These are phyloP conservation scores for Streptanthus diversifolius DNA, from an alignment of 345 rosid genomes.

Conservation along the genomic window DNA sequence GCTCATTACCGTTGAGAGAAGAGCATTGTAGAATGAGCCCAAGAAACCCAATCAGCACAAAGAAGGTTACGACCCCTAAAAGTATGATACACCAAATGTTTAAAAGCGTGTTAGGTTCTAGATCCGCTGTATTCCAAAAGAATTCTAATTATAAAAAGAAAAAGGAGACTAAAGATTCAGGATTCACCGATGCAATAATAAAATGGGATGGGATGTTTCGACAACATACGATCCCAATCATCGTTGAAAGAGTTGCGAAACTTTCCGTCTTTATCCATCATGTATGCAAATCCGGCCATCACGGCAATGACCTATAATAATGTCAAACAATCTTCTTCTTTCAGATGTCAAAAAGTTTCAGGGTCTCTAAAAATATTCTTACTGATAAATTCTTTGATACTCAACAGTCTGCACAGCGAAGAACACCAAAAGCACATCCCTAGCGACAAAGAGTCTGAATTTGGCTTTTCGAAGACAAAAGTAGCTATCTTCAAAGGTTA, in stretches of 20 bases:
- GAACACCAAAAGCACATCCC: constrained; percentile 87
- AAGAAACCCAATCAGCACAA: constrained; percentile 83
- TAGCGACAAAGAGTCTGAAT: constrained; percentile 90
- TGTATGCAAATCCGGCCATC: constrained; percentile 75
- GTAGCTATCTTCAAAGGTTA: constrained; percentile 67
- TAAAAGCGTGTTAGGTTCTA: not conserved
- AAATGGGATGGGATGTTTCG: constrained; percentile 92
- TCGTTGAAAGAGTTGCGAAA: constrained; percentile 90
- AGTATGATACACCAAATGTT: constrained; percentile 5
- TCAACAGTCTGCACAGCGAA: constrained; percentile 85
- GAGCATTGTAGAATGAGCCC: constrained; percentile 88
- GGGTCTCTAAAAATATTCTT: not conserved
- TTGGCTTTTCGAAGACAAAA: constrained; percentile 77
- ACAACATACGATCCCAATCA: constrained; percentile 88
- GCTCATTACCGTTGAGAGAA: constrained; percentile 68
- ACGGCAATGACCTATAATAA: constrained; percentile 61
- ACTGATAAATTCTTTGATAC: constrained; percentile 2
- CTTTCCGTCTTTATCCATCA: constrained; percentile 92
- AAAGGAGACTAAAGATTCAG: not conserved
- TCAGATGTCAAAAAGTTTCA: not conserved
- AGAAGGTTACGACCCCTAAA: constrained; percentile 81
- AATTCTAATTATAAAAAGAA: not conserved
- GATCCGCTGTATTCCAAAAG: not conserved
- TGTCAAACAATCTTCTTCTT: not conserved
- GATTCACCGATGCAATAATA: constrained; percentile 80